Percentiles rank a stretch among this genome's conserved stretches.
Evolutionary conservation across 768 basidiomycete genomes (phyloP).

Genomic region (Phylloporus sp.): DNA sequence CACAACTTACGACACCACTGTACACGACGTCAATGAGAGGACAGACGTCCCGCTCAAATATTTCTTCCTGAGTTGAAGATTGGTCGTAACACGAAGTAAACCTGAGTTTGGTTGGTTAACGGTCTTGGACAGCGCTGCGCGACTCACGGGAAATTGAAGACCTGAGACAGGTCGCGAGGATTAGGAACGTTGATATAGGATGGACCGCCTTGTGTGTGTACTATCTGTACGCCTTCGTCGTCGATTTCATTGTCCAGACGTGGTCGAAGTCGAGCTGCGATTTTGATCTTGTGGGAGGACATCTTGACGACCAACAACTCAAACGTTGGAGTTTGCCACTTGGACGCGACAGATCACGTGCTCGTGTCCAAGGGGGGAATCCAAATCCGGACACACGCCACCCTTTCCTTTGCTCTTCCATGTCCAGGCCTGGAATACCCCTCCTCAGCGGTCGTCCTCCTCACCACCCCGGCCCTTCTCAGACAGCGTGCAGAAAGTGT

Average conservation of each 20-base stretch:
- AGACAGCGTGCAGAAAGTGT: constrained; percentile 57
- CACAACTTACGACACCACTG: constrained; percentile 58
- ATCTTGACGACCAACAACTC: constrained; percentile 14
- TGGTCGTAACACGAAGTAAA: constrained; percentile 76
- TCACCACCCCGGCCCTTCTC: constrained; percentile 24
- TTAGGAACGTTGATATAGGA: constrained; percentile 63
- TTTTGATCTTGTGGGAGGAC: constrained; percentile 52
- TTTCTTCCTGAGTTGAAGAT: constrained; percentile 64
- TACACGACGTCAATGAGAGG: constrained; percentile 78
- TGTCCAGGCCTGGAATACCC: constrained; percentile 49
- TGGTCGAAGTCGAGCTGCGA: constrained; percentile 68
- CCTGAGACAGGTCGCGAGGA: constrained; percentile 59
- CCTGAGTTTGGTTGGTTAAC: constrained; percentile 40
- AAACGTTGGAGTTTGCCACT: constrained; percentile 24
- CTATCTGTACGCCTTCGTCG: constrained; percentile 55
- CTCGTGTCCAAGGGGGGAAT: neutral
- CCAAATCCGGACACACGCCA: too few species aligned
- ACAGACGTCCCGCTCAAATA: constrained; percentile 69
- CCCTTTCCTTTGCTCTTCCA: constrained; percentile 1
- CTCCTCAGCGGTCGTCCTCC: constrained; percentile 67
- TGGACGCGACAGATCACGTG: constrained; percentile 27
- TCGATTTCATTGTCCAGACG: constrained; percentile 55
- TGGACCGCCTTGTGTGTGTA: constrained; percentile 37
- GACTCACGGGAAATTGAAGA: constrained; percentile 75
- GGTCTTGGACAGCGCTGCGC: too few species aligned